A percentile compares a stretch with the other conserved stretches of the same genome.
Conservation (phyloP, 2,329 filamentous ascomycete genomes). For the Ophiostoma pallidulum region DNA sequence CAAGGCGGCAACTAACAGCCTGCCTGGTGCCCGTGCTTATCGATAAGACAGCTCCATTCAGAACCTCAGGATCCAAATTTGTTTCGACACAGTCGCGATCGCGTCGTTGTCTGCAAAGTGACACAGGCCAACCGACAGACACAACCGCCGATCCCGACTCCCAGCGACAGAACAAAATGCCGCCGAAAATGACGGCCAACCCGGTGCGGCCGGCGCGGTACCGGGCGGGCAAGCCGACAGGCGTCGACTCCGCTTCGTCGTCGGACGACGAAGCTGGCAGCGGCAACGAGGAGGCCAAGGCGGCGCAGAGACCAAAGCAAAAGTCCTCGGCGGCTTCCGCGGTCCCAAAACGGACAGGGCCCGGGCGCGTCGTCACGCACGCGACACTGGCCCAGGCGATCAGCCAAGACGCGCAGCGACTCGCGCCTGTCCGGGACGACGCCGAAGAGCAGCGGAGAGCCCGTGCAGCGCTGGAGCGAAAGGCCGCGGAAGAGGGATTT, state of each 20-base stretch:
- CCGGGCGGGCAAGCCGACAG: slow-evolving; percentile 69
- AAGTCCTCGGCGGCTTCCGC: slow-evolving; percentile 15
- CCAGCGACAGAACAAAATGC: no score
- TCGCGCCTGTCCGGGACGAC: slow-evolving; percentile 30
- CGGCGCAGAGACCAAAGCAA: slow-evolving; percentile 20
- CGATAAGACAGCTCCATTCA: no score
- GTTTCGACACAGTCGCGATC: no score
- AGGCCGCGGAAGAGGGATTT: slow-evolving; percentile 52
- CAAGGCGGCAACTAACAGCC: no score
- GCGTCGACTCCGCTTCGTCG: slow-evolving; percentile 37
- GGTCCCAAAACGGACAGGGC: slow-evolving; percentile 47
- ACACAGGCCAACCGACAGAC: neutral
- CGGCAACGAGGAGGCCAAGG: slow-evolving; percentile 31
- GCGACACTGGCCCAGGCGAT: slow-evolving; percentile 13
- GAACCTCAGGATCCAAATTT: no score
- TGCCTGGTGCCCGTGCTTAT: no score
- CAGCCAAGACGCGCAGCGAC: slow-evolving; percentile 30
- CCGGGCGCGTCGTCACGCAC: slow-evolving; percentile 40
- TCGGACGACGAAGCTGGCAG: slow-evolving; percentile 41
- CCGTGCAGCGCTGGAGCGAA: slow-evolving; percentile 34
- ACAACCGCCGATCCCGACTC: no score
- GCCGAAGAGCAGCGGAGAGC: slow-evolving; percentile 37
- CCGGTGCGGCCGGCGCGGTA: slow-evolving; percentile 72
- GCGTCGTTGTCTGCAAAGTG: no score
- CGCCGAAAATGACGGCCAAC: slow-evolving; percentile 88